A percentile compares a stretch with the other conserved stretches of the same genome.
These are phyloP conservation scores for Lachnellula suecica DNA, from an alignment of 2,329 filamentous ascomycete genomes.

Conservation along the genomic window DNA sequence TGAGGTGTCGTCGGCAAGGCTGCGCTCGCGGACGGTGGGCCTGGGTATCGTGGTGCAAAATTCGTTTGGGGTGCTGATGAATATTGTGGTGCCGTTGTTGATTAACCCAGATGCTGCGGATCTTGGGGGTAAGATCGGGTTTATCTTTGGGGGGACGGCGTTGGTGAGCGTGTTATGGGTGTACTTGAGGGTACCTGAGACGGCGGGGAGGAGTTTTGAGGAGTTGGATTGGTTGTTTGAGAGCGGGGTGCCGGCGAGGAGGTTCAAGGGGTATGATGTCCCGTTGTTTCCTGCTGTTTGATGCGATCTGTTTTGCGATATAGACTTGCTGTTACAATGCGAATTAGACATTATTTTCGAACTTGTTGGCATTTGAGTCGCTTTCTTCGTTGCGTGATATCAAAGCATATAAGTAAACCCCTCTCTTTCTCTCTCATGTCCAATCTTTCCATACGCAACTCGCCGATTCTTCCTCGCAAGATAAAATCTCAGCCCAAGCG, in stretches of 20 bases:
- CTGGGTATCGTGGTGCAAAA: constrained; percentile 40
- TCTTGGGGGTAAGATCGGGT: constrained; percentile 40
- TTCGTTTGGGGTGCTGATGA: constrained; percentile 33
- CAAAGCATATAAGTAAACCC: constrained; percentile 1
- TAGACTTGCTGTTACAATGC: background rate
- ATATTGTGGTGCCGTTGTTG: constrained; percentile 37
- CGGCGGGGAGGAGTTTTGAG: constrained; percentile 20
- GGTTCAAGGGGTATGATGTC: constrained; percentile 6
- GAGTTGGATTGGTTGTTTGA: constrained; percentile 23
- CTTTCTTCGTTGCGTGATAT: background rate
- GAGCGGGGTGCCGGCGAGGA: constrained; percentile 12
- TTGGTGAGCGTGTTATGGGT: constrained; percentile 34
- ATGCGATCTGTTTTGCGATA: background rate
- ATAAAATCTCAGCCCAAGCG: constrained; percentile 39
- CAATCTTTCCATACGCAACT: constrained; percentile 18
- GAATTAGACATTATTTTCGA: background rate
- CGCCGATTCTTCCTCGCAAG: constrained; percentile 26
- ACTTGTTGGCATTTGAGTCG: background rate
- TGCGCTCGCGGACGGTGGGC: constrained; percentile 40
- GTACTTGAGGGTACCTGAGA: constrained; percentile 40
- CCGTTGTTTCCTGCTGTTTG: background rate
- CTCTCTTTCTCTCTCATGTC: constrained; percentile 10
- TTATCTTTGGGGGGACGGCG: constrained; percentile 38
- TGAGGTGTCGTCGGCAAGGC: constrained; percentile 36
- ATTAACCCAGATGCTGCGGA: constrained; percentile 39